Conservation (phyloP, 108 stramenopile genomes). For the Asterionellopsis glacialis region DNA sequence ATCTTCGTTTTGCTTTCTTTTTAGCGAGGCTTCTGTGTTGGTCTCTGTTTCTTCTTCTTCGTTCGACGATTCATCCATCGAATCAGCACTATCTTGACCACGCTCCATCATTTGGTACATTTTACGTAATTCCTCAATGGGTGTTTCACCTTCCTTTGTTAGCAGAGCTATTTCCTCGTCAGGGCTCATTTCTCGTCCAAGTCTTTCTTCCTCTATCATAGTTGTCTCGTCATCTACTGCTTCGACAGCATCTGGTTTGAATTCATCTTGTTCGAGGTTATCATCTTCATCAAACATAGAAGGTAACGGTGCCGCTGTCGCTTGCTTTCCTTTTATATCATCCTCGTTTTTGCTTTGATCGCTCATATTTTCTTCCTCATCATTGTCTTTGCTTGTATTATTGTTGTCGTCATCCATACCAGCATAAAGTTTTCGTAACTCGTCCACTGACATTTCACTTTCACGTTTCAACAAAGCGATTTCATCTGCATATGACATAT, state of each 20-base stretch:
- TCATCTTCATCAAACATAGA: conserved; percentile 27
- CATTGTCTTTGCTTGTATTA: conserved; percentile 6
- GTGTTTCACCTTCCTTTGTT: conserved; percentile 48
- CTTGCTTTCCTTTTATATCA: background rate
- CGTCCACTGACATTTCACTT: conserved; percentile 72
- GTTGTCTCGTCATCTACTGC: conserved; percentile 71
- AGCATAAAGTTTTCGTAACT: conserved; percentile 58
- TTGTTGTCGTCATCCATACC: conserved; percentile 15
- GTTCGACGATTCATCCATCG: too few species aligned
- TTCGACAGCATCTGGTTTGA: conserved; percentile 27
- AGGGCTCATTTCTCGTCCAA: conserved; percentile 52
- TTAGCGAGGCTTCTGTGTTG: background rate
- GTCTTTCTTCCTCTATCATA: conserved; percentile 47
- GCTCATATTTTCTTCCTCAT: background rate
- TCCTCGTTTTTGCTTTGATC: background rate
- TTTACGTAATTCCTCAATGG: conserved; percentile 42
- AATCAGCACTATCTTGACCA: background rate
- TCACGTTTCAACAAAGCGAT: conserved; percentile 55
- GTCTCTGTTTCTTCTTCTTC: conserved; percentile 3
- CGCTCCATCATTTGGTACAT: conserved; percentile 24
- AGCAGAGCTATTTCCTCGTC: conserved; percentile 52
- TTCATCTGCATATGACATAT: conserved; percentile 70
- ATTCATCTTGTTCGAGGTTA: conserved; percentile 43
- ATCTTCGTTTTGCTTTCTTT: background rate
- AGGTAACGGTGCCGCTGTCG: background rate